Evolutionary conservation across 805 yeast genomes (phyloP), one percentile per base, ranked within the genome.

Genomic region (Tetrapisispora pingtungensis): DNA sequence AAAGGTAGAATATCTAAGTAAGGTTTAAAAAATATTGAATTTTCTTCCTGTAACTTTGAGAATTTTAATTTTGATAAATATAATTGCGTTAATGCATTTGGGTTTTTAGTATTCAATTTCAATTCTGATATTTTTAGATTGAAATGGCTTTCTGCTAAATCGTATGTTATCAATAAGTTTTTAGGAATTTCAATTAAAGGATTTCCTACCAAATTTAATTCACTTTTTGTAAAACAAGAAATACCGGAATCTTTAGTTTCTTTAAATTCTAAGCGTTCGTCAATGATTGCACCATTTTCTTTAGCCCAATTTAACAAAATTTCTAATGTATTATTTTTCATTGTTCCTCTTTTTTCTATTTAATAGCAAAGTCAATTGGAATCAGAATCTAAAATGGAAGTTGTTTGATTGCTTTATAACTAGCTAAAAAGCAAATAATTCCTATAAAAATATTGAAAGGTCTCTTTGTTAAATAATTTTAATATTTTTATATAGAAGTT

Each of bases 1-100:
- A 61, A 31, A 2, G 86, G 83, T 17, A 80, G 58, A 13, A 66
- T 56, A 34, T 71, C 63, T 33, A 80, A 56, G 50, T 79, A 80
- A 3, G 78, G 73, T 34, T 57, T 42, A 42, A 64, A 68, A 22
- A 63, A 48, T 7, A 49, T 47, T 2, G 50, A 41, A 10, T 54
- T 41, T 10, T 50, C 44, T 0, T 33, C 24, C 3, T 17, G 13
- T 3, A 58, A 46, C 1, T 53, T 18, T 40, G 62, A 68, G 46
- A 69, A 73, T 47, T 64, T 73, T 44, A 73, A 53, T 43, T 69
- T 68, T 1, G 75, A 67, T 7, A 74, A 43, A 13, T 68, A 58
- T 2, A 74, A 50, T 42, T 70, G 68, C 0, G 63, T 49, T 27
- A 62, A 51, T 0, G 60, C 61, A 52, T 69, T 68, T 1, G 59